Percentiles rank a stretch among this genome's conserved stretches.
Evolutionary conservation across 306 rosid genomes (phyloP).

Genomic region (Fragaria vesca): DNA sequence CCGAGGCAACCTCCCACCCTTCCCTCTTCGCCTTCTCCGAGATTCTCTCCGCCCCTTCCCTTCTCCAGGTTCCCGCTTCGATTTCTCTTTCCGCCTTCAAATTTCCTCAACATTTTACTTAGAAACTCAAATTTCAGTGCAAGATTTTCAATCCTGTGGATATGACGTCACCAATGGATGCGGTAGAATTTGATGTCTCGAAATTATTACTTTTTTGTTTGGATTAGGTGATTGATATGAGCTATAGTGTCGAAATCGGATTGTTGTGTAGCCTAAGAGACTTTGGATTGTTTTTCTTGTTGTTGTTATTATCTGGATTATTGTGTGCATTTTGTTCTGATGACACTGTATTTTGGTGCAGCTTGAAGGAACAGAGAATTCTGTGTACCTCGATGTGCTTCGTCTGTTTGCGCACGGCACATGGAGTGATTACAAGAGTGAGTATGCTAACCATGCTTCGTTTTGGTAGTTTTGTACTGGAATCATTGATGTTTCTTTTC

Average conservation of each 20-base stretch:
- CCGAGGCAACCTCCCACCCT: slow-evolving; percentile 82
- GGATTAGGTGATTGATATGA: not conserved
- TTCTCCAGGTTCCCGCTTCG: slow-evolving; percentile 51
- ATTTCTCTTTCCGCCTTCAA: not conserved
- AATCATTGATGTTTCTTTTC: not conserved
- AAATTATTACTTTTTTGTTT: not conserved
- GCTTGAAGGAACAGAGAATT: slow-evolving; percentile 68
- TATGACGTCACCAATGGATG: not conserved
- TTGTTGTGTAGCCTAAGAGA: not conserved
- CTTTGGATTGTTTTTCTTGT: not conserved
- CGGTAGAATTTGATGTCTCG: not conserved
- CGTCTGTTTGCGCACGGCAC: slow-evolving; percentile 88
- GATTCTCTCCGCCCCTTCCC: slow-evolving; percentile 71
- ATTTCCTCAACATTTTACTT: not conserved
- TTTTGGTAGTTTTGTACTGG: not conserved
- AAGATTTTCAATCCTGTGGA: not conserved
- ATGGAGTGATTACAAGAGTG: slow-evolving; percentile 93
- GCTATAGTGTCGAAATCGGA: not conserved
- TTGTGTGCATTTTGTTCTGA: not conserved
- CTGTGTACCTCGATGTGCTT: slow-evolving; percentile 69
- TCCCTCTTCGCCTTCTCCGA: slow-evolving; percentile 89
- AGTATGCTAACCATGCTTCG: slow-evolving; percentile 20
- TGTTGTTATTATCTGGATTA: not conserved
- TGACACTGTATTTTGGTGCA: slow-evolving; percentile 35
- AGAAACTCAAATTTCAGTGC: not conserved